Evolutionary conservation across 2,329 filamentous ascomycete genomes (phyloP).

Genomic region (Ascosphaera aggregata): DNA sequence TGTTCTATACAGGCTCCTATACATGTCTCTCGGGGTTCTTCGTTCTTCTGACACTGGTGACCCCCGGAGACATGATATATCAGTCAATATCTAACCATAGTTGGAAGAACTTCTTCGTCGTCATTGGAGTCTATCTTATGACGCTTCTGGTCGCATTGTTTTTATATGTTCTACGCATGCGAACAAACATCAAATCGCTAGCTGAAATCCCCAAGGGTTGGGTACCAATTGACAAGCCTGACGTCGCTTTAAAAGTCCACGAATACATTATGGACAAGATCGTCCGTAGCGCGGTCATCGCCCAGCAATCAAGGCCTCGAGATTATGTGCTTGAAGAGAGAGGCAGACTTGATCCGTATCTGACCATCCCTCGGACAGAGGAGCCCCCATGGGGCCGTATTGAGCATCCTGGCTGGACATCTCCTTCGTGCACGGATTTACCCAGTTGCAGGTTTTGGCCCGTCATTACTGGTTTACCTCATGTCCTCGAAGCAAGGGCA

Average conservation of each 20-base stretch:
- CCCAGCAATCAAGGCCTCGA: conserved; percentile 52
- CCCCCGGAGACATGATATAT: conserved; percentile 58
- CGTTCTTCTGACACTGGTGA: conserved; percentile 45
- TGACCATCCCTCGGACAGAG: conserved; percentile 13
- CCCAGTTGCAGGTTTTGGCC: conserved; percentile 63
- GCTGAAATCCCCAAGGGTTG: conserved; percentile 67
- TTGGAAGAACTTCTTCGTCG: conserved; percentile 60
- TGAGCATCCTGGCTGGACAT: conserved; percentile 71
- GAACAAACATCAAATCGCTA: conserved; percentile 59
- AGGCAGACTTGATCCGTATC: conserved; percentile 3
- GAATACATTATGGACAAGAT: conserved; percentile 52
- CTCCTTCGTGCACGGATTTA: conserved; percentile 49
- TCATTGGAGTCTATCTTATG: conserved; percentile 51
- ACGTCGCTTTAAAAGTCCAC: conserved; percentile 51
- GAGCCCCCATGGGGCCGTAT: conserved; percentile 57
- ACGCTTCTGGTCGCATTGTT: conserved; percentile 47
- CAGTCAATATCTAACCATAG: conserved; percentile 45
- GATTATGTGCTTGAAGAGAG: conserved; percentile 24
- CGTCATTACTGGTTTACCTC: conserved; percentile 63
- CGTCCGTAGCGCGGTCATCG: conserved; percentile 53
- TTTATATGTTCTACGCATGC: conserved; percentile 65
- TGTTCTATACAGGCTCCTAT: conserved; percentile 65
- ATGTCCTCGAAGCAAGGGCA: conserved; percentile 79
- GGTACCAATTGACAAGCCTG: conserved; percentile 66
- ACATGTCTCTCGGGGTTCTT: conserved; percentile 50